Base-by-base conservation (phyloP, 139 green algal genomes). In the Chlorokybus atmophyticus region DNA sequence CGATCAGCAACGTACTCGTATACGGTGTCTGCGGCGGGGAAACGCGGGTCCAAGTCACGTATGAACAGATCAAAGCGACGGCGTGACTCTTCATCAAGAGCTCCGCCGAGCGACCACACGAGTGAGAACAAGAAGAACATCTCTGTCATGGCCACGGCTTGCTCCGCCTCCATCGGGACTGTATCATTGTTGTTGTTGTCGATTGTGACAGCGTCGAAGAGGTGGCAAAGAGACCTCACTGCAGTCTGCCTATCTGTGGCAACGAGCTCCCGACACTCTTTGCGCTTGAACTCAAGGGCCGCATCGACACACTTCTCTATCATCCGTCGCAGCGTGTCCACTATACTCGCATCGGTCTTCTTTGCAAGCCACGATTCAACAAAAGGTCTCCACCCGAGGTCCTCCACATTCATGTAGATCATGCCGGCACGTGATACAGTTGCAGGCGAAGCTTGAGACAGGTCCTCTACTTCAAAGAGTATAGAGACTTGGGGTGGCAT, bases 381-480 rank as follows among this genome's bases (percentile, higher is more conserved):
- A 66, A 75, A 82, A 7, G 82, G 82, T 28, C 67, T 55, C 78
- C 78, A 87, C 52, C 83, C 82, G 32, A 92, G 69, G 66, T 87
- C 80, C 57, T 87, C 81, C 30, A 82, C 71, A 57, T 89, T 85
- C n/a, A 86, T 61, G 64, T 89, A 89, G 59, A 89, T 84, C 82
- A 89, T 89, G 51, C 82, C 82, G 30, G 78, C 75, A 32, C 79
- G 77, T 29, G 63, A 76, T 8, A 87, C 77, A 0, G 80, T 87
- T 41, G 80, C 80, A 26, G 80, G 80, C 0, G 75, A 83, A 10
- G 80, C 80, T 60, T 83, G 74, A 26, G 64, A 79, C 1, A 89
- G 68, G 67, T 89, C 82, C 68, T 85, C 82, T 47, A 89, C 82
- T 61, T 93, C 83, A 52, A 93, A 86, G 29, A 87, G 68, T n/a